phyloP scores from a whole-genome alignment of 768 basidiomycete genomes.

The Mycena olivaceomarginata region DNA sequence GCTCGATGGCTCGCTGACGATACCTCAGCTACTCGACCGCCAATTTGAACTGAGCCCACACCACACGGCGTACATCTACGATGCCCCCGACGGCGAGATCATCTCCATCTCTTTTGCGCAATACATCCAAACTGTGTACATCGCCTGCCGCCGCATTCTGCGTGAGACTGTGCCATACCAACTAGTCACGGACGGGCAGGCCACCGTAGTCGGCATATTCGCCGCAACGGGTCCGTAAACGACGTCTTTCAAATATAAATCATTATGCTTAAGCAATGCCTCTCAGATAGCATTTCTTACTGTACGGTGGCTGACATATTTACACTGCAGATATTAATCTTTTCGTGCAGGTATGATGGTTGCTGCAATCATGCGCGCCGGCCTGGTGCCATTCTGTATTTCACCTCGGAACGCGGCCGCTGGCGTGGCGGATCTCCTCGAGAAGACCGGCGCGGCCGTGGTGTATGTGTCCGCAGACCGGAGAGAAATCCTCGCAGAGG shows the following conservation, averaged over 20 bases:
- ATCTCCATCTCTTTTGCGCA: constrained; percentile 14
- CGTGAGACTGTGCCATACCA: too few relatives aligned
- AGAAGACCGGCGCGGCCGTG: too few relatives aligned
- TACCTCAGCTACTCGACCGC: constrained; percentile 29
- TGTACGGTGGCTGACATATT: neutral
- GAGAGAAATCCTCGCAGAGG: constrained; percentile 14
- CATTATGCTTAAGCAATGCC: neutral
- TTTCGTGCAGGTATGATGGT: constrained; percentile 20
- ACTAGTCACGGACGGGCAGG: too few relatives aligned
- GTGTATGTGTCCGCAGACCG: too few relatives aligned
- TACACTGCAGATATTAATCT: neutral
- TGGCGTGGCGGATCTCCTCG: too few relatives aligned
- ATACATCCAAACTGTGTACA: constrained; percentile 20
- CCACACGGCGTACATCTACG: constrained; percentile 31
- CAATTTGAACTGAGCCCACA: constrained; percentile 26
- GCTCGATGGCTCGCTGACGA: constrained; percentile 16
- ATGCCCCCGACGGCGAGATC: constrained; percentile 4
- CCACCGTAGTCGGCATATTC: too few relatives aligned
- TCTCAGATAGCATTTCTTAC: constrained; percentile 31
- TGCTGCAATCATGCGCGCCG: constrained; percentile 14
- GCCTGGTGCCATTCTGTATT: too few relatives aligned
- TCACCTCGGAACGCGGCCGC: too few relatives aligned
- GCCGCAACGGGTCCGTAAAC: too few relatives aligned
- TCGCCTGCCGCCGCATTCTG: neutral
- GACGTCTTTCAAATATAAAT: too few relatives aligned